phyloP scores from a whole-genome alignment of 2,329 filamentous ascomycete genomes.

The Akanthomyces uredinophilus region DNA sequence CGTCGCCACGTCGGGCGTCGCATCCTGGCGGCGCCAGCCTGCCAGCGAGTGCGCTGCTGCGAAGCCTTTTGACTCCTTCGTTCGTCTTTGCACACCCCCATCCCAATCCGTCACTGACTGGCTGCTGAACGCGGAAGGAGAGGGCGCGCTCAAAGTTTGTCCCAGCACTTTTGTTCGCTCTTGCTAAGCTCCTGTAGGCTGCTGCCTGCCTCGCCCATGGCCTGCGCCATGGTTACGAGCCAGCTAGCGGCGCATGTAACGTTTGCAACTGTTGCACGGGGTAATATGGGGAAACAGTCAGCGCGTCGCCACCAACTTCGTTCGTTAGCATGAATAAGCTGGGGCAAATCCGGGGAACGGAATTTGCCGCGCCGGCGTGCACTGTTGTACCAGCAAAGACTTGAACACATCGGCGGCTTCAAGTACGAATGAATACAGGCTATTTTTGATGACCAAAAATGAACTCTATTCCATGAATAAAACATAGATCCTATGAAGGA shows the following conservation, averaged over 20 bases:
- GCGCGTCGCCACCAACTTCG: conserved; percentile 1
- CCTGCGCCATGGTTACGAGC: not conserved
- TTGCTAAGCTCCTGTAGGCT: not conserved
- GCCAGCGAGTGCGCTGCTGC: not conserved
- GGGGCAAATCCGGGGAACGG: not conserved
- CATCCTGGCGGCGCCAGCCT: not conserved
- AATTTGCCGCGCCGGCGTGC: not conserved
- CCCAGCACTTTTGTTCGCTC: not conserved
- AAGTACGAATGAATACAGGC: no score
- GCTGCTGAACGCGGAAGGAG: not conserved
- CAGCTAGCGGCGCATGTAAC: not conserved
- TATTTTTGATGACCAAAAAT: no score
- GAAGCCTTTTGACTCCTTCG: not conserved
- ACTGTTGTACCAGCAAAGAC: no score
- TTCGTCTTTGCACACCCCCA: not conserved
- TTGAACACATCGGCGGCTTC: no score
- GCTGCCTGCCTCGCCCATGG: not conserved
- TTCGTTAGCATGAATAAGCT: not conserved
- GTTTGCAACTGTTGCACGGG: not conserved
- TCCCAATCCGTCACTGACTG: no score
- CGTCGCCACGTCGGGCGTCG: not conserved
- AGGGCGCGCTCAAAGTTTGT: not conserved
- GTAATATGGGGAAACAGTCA: conserved; percentile 3
- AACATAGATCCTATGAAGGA: no score
- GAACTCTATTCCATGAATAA: no score